Evolutionary conservation across 1,284 basidiomycete genomes (phyloP), one percentile per base, ranked within the genome.

Genomic region (Porphyrellus sp.): DNA sequence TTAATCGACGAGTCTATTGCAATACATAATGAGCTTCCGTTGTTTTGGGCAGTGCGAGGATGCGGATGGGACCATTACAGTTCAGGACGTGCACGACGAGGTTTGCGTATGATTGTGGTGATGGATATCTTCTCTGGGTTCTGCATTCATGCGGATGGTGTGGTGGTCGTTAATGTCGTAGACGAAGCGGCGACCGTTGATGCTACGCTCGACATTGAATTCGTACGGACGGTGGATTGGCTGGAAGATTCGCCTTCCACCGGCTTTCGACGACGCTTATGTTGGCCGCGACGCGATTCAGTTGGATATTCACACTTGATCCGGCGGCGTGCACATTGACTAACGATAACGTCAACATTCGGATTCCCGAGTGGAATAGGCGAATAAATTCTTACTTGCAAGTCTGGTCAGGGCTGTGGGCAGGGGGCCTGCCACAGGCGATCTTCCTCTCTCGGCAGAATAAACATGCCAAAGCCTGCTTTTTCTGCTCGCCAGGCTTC

Each of bases 271-370:
- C 67, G 67, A 35, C 75, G 76, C 59, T 78, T 78, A 62, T 77
- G 76, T 57, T 78, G 77, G 2, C 77, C 79, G 31, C 79, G 72
- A 38, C 75, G 74, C 13, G 76, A 80, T 60, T 80, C 77, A 53
- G 75, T 78, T 28, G 77, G 77, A 58, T 78, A 80, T 52, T 74
- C 73, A 60, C 77, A 79, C 49, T 69, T 67, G 53, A 78, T 73
- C 39, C 69, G 69, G 46, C 77, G 74, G 53, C 78, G 72, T 48
- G 72, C 65, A 53, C 77, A 79, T 63, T 80, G 77, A 53, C 77
- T 80, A 59, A 55, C 43, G 43, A 44, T 55, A 62, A 63, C 55
- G 58, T 71, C 37, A 70, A 52, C 48, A 40, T 46, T 54, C 34
- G 33, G 34, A 38, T 54, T 53, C 38, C 46, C 45, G 53, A 38